phyloP scores from a whole-genome alignment of 148 eudicot species.

The Persicaria tinctoria region DNA sequence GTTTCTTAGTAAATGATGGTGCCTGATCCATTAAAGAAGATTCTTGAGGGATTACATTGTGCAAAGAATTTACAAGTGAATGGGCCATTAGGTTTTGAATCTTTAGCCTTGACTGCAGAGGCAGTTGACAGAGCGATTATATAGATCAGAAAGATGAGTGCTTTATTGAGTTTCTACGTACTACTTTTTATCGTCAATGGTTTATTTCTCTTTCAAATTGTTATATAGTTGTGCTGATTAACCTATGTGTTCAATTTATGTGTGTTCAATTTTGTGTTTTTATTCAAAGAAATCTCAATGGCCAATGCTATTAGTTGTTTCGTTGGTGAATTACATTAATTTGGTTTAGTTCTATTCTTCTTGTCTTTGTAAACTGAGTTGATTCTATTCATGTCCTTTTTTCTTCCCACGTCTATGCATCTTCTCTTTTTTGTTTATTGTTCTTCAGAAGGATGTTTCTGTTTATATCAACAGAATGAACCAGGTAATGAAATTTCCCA shows the following conservation, averaged over 20 bases:
- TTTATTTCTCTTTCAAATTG: too few species aligned
- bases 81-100: constrained; percentile 6
- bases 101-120: background rate
- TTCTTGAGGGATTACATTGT: background rate
- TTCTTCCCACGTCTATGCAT: too few species aligned
- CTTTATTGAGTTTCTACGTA: background rate
- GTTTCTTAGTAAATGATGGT: constrained; percentile 1
- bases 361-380: too few species aligned
- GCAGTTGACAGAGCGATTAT: background rate
- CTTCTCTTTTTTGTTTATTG: too few species aligned
- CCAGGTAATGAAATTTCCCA: constrained; percentile 29
- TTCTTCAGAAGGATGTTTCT: constrained; percentile 83
- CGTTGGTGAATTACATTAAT: too few species aligned
- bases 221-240: too few species aligned
- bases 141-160: background rate
- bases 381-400: too few species aligned
- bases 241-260: too few species aligned
- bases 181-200: background rate
- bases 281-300: too few species aligned
- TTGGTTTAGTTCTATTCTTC: too few species aligned
- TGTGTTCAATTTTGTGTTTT: too few species aligned
- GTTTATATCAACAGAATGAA: constrained; percentile 60
- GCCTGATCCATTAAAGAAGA: background rate
- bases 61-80: background rate
- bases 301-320: too few species aligned